Percentiles rank a stretch among this genome's conserved stretches.
These are phyloP conservation scores for Naumovozyma dairenensis DNA, from an alignment of 805 yeast genomes.

Conservation along the genomic window DNA sequence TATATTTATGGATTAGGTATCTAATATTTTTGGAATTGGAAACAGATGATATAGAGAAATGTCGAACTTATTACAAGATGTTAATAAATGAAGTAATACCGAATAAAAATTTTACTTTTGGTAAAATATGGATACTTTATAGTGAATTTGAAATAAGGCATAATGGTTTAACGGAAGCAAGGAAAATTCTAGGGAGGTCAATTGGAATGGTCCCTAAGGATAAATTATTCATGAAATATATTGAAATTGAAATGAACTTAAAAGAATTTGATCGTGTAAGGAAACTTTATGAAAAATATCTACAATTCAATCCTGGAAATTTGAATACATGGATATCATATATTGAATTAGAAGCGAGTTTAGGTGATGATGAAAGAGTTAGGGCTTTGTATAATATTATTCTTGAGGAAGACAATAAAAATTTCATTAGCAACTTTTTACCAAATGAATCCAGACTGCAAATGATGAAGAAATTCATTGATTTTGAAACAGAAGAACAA, in stretches of 20 bases:
- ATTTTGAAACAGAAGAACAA: slow-evolving; percentile 50
- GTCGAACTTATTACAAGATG: slow-evolving; percentile 43
- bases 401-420: slow-evolving; percentile 16
- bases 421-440: slow-evolving; percentile 9
- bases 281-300: slow-evolving; percentile 53
- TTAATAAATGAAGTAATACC: slow-evolving; percentile 42
- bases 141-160: slow-evolving; percentile 69
- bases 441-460: slow-evolving; percentile 5
- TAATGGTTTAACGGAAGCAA: slow-evolving; percentile 39
- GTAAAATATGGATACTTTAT: slow-evolving; percentile 61
- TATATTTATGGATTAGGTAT: slow-evolving; percentile 60
- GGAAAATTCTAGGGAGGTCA: slow-evolving; percentile 63
- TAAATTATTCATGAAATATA: slow-evolving; percentile 53
- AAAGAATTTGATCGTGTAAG: slow-evolving; percentile 79
- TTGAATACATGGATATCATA: slow-evolving; percentile 46
- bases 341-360: slow-evolving; percentile 54
- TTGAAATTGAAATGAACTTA: slow-evolving; percentile 52
- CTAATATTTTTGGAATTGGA: slow-evolving; percentile 52
- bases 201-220: slow-evolving; percentile 59
- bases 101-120: slow-evolving; percentile 52
- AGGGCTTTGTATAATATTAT: slow-evolving; percentile 53
- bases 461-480: slow-evolving; percentile 38
- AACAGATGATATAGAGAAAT: slow-evolving; percentile 32
- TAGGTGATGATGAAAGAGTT: slow-evolving; percentile 65
- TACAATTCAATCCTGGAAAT: slow-evolving; percentile 22